Base-by-base conservation (phyloP, 805 yeast genomes). In the Pichia heedii region DNA sequence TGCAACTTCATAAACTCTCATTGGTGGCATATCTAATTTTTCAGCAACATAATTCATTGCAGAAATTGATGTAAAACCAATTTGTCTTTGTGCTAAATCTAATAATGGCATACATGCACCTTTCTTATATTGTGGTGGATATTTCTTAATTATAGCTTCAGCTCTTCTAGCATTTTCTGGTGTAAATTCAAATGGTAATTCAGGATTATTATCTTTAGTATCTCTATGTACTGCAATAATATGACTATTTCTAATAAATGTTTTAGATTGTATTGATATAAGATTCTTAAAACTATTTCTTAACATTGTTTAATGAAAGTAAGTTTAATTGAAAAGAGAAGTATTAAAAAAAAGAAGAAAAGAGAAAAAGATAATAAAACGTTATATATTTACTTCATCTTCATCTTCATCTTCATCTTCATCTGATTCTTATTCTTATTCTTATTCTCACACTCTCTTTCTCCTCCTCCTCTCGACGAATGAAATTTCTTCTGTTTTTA, bases 1-100 rank as follows among this genome's bases (percentile, higher is more conserved):
- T 27, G 95, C 95, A 50, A 85, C 95, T 63, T 85, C 94, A 63
- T 85, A 85, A 26, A 85, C 95, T 67, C 95, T 77, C 95, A 85
- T 85, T 47, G 95, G 94, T 26, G 95, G 95, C 80, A 86, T 82
- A 56, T 84, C 90, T 55, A 84, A 71, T 57, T 81, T 56, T 63
- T 81, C 77, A 42, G 95, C 95, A 40, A 85, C 95, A 60, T 86
- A 82, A 69, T 85, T 84, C 95, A 85, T 85, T 50, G 84, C 93
- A 29, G 86, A 72, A 54, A 85, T 82, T 34, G 94, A 84, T 36
- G 93, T 82, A 70, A 81, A 85, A 0, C 95, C 95, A 44, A 71
- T 71, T 65, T 85, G 95, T 56, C 94, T 82, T 67, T 85, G 95
- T 34, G 93, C 95, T 50, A 85, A 69, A 59, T 84, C 94, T 49